These are phyloP conservation scores for Phytophthora crassamura DNA, from an alignment of 352 stramenopile species.

Conservation along the genomic window DNA sequence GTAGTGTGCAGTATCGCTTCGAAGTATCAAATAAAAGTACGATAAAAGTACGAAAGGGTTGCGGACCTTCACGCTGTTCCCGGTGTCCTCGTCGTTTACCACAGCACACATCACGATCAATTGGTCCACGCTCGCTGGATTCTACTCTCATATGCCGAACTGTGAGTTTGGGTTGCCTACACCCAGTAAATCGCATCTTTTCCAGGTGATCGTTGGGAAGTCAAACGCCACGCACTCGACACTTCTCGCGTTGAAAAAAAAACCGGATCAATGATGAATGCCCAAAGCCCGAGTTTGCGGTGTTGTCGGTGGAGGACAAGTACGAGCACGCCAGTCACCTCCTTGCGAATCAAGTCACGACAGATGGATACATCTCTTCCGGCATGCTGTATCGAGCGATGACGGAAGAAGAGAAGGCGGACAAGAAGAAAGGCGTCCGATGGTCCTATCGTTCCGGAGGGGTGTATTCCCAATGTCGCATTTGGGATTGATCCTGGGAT, in stretches of 20 bases:
- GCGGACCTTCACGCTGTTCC: neutral
- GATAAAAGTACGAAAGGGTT: no score
- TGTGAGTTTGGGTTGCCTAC: neutral
- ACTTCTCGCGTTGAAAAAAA: constrained; percentile 19
- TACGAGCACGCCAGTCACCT: constrained; percentile 25
- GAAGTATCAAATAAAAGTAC: no score
- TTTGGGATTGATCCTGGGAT: constrained; percentile 28
- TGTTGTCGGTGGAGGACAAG: constrained; percentile 13
- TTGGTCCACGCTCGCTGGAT: constrained; percentile 5
- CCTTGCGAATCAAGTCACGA: constrained; percentile 26
- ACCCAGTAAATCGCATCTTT: neutral
- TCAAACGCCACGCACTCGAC: constrained; percentile 16
- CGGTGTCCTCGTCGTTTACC: neutral
- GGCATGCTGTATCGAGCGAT: constrained; percentile 23
- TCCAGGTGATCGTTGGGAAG: constrained; percentile 2
- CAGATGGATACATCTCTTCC: constrained; percentile 18
- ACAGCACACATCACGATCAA: constrained; percentile 22
- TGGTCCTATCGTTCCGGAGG: neutral
- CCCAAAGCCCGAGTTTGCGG: constrained; percentile 6
- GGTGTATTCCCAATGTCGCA: constrained; percentile 14
- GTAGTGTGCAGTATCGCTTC: neutral
- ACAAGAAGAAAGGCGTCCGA: constrained; percentile 5
- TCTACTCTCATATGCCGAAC: constrained; percentile 10
- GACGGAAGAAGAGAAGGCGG: constrained; percentile 4
- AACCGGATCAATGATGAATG: neutral